Evolutionary conservation across 495 filamentous ascomycete genomes (phyloP).

Genomic region (Podospora australis): DNA sequence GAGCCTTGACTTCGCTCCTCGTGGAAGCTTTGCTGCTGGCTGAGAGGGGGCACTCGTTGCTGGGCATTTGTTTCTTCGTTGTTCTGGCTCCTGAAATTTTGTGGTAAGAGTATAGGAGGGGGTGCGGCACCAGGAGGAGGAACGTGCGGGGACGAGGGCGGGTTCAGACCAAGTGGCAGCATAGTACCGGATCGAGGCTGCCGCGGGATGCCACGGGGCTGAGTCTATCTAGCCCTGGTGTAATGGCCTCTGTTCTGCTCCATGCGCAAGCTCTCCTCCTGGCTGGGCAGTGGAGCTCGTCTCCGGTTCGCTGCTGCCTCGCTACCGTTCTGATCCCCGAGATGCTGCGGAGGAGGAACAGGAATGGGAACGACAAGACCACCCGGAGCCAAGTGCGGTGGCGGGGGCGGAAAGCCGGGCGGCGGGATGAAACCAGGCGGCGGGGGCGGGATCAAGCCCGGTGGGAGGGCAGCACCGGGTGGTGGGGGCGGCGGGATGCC

Average conservation of each 20-base stretch:
- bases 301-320: slow-evolving; percentile 31
- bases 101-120: no score
- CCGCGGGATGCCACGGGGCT: not conserved
- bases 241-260: slow-evolving; percentile 65
- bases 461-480: slow-evolving; percentile 43
- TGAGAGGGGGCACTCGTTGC: no score
- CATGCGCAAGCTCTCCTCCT: slow-evolving; percentile 72
- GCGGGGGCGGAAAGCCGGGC: slow-evolving; percentile 20
- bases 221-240: slow-evolving; percentile 41
- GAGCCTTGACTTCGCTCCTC: no score
- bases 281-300: slow-evolving; percentile 68
- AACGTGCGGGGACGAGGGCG: no score
- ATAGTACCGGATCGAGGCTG: no score
- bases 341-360: not conserved
- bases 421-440: slow-evolving; percentile 24
- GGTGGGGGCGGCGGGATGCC: slow-evolving; percentile 45
- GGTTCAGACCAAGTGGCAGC: no score
- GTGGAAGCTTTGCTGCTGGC: no score
- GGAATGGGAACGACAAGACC: not conserved
- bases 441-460: slow-evolving; percentile 47
- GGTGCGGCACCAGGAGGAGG: no score
- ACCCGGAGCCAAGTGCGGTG: slow-evolving; percentile 6
- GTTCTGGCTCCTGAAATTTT: no score
- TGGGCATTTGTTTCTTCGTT: no score
- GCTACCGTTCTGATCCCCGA: slow-evolving; percentile 6